These are phyloP conservation scores for Myxozyma vanderwaltii DNA, from an alignment of 805 yeast species.

Conservation along the genomic window DNA sequence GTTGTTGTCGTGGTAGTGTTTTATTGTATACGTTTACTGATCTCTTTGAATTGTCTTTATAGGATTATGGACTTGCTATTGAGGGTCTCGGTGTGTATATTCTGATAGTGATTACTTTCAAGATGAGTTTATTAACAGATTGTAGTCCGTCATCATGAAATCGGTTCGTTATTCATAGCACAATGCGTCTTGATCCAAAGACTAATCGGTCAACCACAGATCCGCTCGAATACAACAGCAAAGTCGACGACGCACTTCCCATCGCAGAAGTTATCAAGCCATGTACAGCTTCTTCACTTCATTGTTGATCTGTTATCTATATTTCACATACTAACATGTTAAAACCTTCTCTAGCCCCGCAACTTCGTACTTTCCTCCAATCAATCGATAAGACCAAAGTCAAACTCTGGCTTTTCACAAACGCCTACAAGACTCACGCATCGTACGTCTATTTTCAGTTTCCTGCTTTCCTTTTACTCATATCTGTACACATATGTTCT, in stretches of 20 bases:
- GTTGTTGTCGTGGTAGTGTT: no score
- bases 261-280: slow-evolving; percentile 75
- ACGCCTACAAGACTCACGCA: slow-evolving; percentile 92
- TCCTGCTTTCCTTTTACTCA: background rate
- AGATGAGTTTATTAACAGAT: background rate
- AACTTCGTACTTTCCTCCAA: slow-evolving; percentile 41
- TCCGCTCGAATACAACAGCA: slow-evolving; percentile 82
- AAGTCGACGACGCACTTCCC: slow-evolving; percentile 92
- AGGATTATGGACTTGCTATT: slow-evolving; percentile 86
- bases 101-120: background rate
- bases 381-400: slow-evolving; percentile 52
- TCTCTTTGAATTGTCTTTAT: background rate
- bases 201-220: slow-evolving; percentile 44
- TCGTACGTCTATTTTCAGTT: slow-evolving; percentile 15
- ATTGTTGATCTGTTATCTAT: background rate
- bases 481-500: no score
- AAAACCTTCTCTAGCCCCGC: slow-evolving; percentile 46
- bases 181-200: slow-evolving; percentile 39
- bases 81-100: slow-evolving; percentile 62
- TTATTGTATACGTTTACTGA: no score
- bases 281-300: slow-evolving; percentile 16
- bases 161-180: slow-evolving; percentile 44
- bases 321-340: slow-evolving; percentile 23
- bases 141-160: slow-evolving; percentile 52
- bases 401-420: slow-evolving; percentile 87